Conservation (phyloP, 1,139 yeast genomes). For the Debaryomyces coudertii region DNA sequence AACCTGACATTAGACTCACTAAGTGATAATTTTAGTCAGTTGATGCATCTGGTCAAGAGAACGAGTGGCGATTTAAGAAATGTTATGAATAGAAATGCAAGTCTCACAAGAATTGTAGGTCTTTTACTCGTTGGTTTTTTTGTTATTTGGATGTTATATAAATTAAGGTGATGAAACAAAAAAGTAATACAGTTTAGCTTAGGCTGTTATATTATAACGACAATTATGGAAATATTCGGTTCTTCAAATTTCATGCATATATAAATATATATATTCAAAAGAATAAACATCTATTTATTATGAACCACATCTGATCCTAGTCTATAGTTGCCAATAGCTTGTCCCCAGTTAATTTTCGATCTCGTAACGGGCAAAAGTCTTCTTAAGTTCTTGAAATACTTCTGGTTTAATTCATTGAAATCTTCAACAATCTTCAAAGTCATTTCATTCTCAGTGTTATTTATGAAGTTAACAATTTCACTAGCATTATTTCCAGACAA, state of each 20-base stretch:
- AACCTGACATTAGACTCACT: conserved; percentile 56
- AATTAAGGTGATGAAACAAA: conserved; percentile 32
- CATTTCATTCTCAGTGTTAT: conserved; percentile 58
- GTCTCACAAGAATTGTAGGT: conserved; percentile 45
- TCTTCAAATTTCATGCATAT: conserved; percentile 3
- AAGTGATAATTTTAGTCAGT: conserved; percentile 60
- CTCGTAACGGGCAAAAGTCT: conserved; percentile 92
- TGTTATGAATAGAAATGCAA: conserved; percentile 49
- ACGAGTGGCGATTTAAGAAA: conserved; percentile 68
- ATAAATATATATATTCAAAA: conserved; percentile 3
- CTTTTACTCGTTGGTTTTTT: conserved; percentile 62
- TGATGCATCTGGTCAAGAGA: conserved; percentile 62
- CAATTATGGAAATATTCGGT: background rate
- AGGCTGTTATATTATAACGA: background rate
- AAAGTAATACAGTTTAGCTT: background rate
- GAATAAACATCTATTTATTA: conserved; percentile 18
- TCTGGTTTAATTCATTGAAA: conserved; percentile 75
- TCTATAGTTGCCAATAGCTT: conserved; percentile 85
- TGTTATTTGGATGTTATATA: conserved; percentile 67
- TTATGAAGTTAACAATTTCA: conserved; percentile 55
- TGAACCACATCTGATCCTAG: conserved; percentile 82
- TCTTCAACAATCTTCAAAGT: conserved; percentile 65
- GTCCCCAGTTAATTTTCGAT: conserved; percentile 93
- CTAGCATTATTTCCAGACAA: conserved; percentile 23
- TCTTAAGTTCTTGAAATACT: conserved; percentile 79